A percentile compares a stretch with the other conserved stretches of the same genome.
These are phyloP conservation scores for Xylaria cubensis DNA, from an alignment of 495 filamentous ascomycete species.

Conservation along the genomic window DNA sequence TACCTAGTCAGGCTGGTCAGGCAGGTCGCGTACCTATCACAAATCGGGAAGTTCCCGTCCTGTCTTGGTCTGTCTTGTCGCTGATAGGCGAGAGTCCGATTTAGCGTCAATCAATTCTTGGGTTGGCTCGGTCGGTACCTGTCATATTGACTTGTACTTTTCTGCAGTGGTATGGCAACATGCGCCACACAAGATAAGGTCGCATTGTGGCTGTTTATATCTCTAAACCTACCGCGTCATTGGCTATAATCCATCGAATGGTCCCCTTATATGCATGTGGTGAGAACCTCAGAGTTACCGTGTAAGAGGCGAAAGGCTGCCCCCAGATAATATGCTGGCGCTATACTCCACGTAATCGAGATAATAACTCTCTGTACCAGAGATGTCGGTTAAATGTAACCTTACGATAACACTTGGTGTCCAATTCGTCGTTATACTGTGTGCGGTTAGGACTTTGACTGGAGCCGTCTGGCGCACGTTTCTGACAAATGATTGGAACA, in stretches of 20 bases:
- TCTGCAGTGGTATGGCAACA: conserved; percentile 6
- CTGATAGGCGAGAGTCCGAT: conserved; percentile 22
- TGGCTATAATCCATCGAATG: not conserved
- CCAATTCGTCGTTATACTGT: not conserved
- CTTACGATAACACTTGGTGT: conserved; percentile 8
- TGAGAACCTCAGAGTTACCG: conserved; percentile 13
- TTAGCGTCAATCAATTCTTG: not conserved
- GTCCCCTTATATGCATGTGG: conserved; percentile 15
- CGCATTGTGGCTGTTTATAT: conserved; percentile 21
- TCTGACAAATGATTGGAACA: conserved; percentile 14
- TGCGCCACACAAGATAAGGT: conserved; percentile 21
- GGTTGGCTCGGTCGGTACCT: conserved; percentile 10
- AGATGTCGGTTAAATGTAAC: not conserved
- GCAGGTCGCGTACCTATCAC: conserved; percentile 9
- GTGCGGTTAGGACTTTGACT: conserved; percentile 3
- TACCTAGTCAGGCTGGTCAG: not conserved
- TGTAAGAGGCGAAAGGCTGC: not conserved
- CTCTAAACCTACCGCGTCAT: not conserved
- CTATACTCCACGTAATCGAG: conserved; percentile 12
- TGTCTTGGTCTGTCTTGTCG: not conserved
- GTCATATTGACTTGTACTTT: conserved; percentile 12
- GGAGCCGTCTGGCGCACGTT: not conserved
- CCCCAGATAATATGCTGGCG: conserved; percentile 9
- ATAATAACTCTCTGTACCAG: not conserved
- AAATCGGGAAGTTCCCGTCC: conserved; percentile 9